Evolutionary conservation across 2,329 filamentous ascomycete species (phyloP).

Genomic region (Alternaria rosae): DNA sequence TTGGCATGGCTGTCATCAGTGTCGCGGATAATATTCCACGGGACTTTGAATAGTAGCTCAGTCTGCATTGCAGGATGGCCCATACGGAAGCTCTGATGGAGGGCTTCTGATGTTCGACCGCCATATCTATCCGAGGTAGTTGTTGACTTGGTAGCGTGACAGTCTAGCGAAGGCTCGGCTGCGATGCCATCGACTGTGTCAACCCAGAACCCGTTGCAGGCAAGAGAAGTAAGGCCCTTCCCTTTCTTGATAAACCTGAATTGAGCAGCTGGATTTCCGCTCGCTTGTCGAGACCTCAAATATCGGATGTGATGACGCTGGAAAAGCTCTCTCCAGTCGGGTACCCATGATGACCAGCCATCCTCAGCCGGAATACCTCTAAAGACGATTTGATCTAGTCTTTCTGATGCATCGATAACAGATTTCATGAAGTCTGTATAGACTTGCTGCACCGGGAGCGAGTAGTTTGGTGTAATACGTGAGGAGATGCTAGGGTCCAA

Average conservation of each 20-base stretch:
- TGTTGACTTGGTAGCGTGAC: too few species aligned
- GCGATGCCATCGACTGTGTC: neutral
- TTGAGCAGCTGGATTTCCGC: neutral
- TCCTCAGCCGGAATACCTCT: neutral
- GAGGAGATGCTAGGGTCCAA: neutral
- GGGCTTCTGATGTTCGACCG: neutral
- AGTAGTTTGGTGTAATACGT: neutral
- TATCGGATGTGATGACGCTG: neutral
- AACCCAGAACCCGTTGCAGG: neutral
- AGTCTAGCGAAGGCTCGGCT: neutral
- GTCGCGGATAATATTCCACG: neutral
- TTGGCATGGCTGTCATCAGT: neutral
- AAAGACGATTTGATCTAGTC: accelerated
- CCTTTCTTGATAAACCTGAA: neutral
- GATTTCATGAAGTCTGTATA: neutral
- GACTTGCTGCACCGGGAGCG: neutral
- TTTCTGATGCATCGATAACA: neutral
- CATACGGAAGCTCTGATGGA: accelerated
- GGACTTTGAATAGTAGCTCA: accelerated
- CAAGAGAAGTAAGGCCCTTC: neutral
- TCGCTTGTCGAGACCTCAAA: neutral
- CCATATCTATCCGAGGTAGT: neutral
- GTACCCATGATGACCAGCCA: neutral
- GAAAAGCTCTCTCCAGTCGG: neutral
- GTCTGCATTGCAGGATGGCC: accelerated